Percentiles rank a stretch among this genome's conserved stretches.
These are phyloP conservation scores for Xerocomellus chrysenteron DNA, from an alignment of 768 basidiomycete species.

Conservation along the genomic window DNA sequence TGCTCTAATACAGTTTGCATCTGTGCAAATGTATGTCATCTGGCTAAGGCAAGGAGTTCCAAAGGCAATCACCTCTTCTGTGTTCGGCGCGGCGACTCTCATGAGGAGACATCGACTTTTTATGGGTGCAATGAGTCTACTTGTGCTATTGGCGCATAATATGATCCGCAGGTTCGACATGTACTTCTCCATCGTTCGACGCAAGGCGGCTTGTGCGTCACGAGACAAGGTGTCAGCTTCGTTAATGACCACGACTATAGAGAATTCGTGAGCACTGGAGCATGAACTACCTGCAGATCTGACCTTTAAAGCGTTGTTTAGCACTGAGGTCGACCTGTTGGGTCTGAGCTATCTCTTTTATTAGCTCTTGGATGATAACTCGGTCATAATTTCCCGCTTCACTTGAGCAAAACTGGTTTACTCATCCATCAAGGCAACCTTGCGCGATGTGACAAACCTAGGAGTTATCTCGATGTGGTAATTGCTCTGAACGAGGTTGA, in stretches of 20 bases:
- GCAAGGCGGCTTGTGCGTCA: conserved; percentile 95
- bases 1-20: conserved; percentile 76
- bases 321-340: conserved; percentile 97
- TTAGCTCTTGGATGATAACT: conserved; percentile 91
- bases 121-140: conserved; percentile 94
- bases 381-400: conserved; percentile 96
- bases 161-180: conserved; percentile 98
- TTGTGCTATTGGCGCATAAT: conserved; percentile 93
- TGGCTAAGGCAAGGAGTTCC: not conserved
- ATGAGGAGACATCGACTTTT: conserved; percentile 92
- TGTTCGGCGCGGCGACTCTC: conserved; percentile 84
- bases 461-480: conserved; percentile 98
- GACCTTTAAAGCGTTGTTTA: conserved; percentile 96
- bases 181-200: conserved; percentile 99
- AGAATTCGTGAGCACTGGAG: not conserved
- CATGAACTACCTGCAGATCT: not conserved
- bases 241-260: conserved; percentile 92
- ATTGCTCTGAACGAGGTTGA: conserved; percentile 97
- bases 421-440: not conserved
- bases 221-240: conserved; percentile 94
- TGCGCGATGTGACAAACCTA: conserved; percentile 52
- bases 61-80: conserved; percentile 60
- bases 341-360: conserved; percentile 98
- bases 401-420: conserved; percentile 41
- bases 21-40: conserved; percentile 39